phyloP scores from a whole-genome alignment of 2,329 filamentous ascomycete species.

The Rutstroemia sydowiana region DNA sequence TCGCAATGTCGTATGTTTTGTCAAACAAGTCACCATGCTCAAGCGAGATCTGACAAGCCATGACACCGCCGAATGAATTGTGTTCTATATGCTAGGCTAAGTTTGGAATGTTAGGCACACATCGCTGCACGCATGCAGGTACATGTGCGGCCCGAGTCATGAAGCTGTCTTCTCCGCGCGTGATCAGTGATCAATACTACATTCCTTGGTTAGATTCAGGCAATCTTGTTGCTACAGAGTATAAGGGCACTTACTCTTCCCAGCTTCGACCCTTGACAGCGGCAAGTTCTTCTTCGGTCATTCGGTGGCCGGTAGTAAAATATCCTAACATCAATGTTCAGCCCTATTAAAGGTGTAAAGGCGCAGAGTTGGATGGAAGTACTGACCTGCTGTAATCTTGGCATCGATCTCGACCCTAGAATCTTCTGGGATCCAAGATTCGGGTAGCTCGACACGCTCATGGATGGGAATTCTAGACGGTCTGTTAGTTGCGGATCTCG shows the following conservation, averaged over 20 bases:
- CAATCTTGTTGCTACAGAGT: slow-evolving; percentile 16
- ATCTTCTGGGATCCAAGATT: slow-evolving; percentile 88
- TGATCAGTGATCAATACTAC: slow-evolving; percentile 30
- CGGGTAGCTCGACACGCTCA: slow-evolving; percentile 85
- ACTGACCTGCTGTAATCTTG: slow-evolving; percentile 83
- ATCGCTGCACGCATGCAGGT: slow-evolving; percentile 13
- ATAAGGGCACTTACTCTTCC: slow-evolving; percentile 58
- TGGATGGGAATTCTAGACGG: slow-evolving; percentile 65
- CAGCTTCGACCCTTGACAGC: slow-evolving; percentile 85
- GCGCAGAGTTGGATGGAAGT: slow-evolving; percentile 3
- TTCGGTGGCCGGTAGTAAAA: slow-evolving; percentile 82
- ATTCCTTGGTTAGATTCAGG: slow-evolving; percentile 23
- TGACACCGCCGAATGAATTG: background rate
- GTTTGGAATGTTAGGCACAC: slow-evolving; percentile 11
- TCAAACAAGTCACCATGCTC: slow-evolving; percentile 10
- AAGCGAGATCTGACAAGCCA: slow-evolving; percentile 8
- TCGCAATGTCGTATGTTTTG: slow-evolving; percentile 5
- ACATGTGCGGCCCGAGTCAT: slow-evolving; percentile 14
- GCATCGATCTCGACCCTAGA: slow-evolving; percentile 98
- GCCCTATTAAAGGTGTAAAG: slow-evolving; percentile 21
- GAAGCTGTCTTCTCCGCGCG: slow-evolving; percentile 13
- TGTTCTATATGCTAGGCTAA: slow-evolving; percentile 6
- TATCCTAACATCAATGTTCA: slow-evolving; percentile 43
- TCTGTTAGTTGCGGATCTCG: slow-evolving; percentile 7
- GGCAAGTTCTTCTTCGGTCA: slow-evolving; percentile 78